Evolutionary conservation across 306 rosid species (phyloP), one percentile per base, ranked within the genome.

Genomic region (Heteromeles arbutifolia): DNA sequence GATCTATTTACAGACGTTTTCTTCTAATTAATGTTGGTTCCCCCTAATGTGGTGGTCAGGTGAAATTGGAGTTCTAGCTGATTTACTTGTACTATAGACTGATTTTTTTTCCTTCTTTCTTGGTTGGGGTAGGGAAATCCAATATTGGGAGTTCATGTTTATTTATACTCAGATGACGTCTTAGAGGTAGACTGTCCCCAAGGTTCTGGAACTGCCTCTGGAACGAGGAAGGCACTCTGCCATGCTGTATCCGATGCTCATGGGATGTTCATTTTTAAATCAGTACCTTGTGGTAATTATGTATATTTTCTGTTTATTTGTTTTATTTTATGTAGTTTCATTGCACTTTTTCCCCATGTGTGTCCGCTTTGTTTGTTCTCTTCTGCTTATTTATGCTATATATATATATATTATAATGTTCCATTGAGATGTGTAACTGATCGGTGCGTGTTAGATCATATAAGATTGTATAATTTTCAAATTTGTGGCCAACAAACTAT

Each of bases 221-320:
- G 85, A 70, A 61, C 69, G 76, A 87, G 77, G 77, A 87, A 52
- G 77, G 87, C 97, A 70, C 93, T 95, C 57, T 95, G 99, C 75
- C 96, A 92, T 22, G 93, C 93, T 73, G 83, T 87, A 77, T 89
- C 99, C 53, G 97, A 92, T 86, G 99, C 90, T 72, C 84, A 87
- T 63, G 99, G 99, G 70, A 85, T 77, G 86, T 95, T 95, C 83
- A 77, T 79, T 34, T 95, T 95, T 87, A 84, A 78, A 82, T 89
- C 96, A 22, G 65, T 92, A 79, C 99, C 99, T 24, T 95, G 99
- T 74, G 99, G 99, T 95, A 92, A 85, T 65, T 87, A 11, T 66
- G 11, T 62, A 56, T 17, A n/a, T 72, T 70, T 65, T 65, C 48
- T 41, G 63, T 56, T 72, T 73, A 22, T 69, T 41, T 66, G 44